phyloP scores from a whole-genome alignment of 2,329 filamentous ascomycete genomes.

The Chaetothyriales sp. region DNA sequence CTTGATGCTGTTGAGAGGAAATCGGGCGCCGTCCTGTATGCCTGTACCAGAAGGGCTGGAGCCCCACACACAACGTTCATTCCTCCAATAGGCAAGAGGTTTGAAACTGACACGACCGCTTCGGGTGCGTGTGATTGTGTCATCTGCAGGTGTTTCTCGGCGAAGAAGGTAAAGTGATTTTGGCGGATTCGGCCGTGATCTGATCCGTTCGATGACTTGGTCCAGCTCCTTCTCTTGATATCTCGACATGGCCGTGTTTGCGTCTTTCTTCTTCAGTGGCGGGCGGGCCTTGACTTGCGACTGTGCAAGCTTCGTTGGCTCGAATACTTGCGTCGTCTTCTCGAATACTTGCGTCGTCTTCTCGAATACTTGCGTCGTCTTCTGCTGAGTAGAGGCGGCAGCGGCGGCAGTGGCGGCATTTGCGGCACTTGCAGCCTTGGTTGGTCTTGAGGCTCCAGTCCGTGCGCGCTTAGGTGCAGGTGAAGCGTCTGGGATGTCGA shows the following conservation, averaged over 20 bases:
- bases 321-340: constrained; percentile 14
- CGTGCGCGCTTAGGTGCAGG: constrained; percentile 6
- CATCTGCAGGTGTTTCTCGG: constrained; percentile 39
- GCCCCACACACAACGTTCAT: constrained; percentile 61
- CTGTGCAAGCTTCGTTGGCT: constrained; percentile 24
- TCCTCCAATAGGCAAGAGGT: constrained; percentile 75
- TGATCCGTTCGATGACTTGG: constrained; percentile 31
- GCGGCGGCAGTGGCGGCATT: neutral
- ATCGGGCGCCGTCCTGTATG: constrained; percentile 36
- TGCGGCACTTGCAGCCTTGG: neutral
- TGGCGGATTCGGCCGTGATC: constrained; percentile 33
- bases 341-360: constrained; percentile 10
- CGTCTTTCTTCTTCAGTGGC: constrained; percentile 14
- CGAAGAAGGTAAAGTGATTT: constrained; percentile 38
- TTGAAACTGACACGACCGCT: constrained; percentile 66
- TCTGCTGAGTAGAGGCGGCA: too few relatives aligned
- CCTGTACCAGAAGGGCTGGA: constrained; percentile 31
- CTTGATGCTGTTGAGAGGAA: constrained; percentile 57
- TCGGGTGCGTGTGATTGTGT: constrained; percentile 49
- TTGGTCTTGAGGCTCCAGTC: constrained; percentile 10
- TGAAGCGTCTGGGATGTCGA: constrained; percentile 15
- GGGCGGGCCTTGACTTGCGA: constrained; percentile 18
- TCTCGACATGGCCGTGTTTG: constrained; percentile 20
- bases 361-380: constrained; percentile 11
- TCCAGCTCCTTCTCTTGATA: constrained; percentile 27